Base-by-base conservation (phyloP, 139 green algal species). In the Trebouxia sp. region DNA sequence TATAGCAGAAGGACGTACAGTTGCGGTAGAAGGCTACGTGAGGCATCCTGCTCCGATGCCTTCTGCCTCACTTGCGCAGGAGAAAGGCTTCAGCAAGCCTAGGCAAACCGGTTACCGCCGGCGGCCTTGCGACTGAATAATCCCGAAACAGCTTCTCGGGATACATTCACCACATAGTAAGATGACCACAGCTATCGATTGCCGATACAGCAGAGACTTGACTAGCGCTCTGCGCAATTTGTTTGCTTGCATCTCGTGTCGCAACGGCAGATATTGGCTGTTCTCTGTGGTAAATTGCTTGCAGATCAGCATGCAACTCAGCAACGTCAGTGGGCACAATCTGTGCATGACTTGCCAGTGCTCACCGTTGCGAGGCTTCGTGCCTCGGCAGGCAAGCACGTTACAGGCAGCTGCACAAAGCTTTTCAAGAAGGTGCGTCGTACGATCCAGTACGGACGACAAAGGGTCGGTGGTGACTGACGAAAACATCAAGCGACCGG, bases 21-120 rank as follows among this genome's bases (percentile, higher is more conserved):
- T 94, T 96, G 67, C 90, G 91, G 88, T 97, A 97, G 84, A 88
- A 96, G 20, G 85, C 85, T 80, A 95, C 93, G 84, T 93, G 89
- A 80, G 93, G 93, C 93, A 97, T 97, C 35, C 81, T 93, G 86
- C 30, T 72, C 62, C 62, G 62, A 72, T 72, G 62, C 62, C 62
- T 72, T 45, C 35, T 72, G 62, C 62, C 43, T 72, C 62, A 72
- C 43, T 45, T 17, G 43, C 62, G 43, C 62, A 45, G 62, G 62
- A 22, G 43, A 45, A 35, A 43, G 35, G 32, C 32, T 72, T 24
- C 1, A 72, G 11, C 10, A 30, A 45, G 62, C 32, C 35, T 24
- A 24, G 11, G n/a, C 32, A 32, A 41, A 43, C 62, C 35, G n/a
- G 28, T 30, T 72, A 35, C 42, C 62, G 62, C 62, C 62, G 62